Base-by-base conservation (phyloP, 768 basidiomycete species). In the Termitomyces sp. region DNA sequence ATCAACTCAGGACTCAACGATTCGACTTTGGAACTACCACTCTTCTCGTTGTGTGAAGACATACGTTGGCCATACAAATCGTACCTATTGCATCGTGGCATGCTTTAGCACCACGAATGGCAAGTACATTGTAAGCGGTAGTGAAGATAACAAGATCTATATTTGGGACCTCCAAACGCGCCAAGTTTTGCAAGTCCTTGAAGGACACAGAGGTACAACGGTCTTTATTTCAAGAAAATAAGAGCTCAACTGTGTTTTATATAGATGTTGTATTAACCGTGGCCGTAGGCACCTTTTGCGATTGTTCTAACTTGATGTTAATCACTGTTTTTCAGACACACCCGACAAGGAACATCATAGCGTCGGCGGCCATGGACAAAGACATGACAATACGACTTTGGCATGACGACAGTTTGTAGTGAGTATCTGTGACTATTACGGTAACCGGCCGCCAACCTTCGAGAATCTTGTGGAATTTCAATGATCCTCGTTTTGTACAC, bases 1-100 rank as follows among this genome's bases (percentile, higher is more conserved):
- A 5, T 88, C 93, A 1, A 97, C 97, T 3, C 90, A 98, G 69
- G 95, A 98, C 70, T 96, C 93, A 6, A 94, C 92, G 0, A 87
- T 98, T 60, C 86, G 96, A 1, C 75, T 99, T 16, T 98, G 97
- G 95, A 91, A 96, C 70, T 94, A 89, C 69, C 92, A 94, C 60
- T 88, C 85, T 8, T 91, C 93, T 4, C 87, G 88, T 60, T 93
- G 93, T 64, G 86, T 96, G 26, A 98, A 98, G 75, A 96, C 95
- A 3, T 95, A 95, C 68, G 85, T 80, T 0, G 93, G 95, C 0
- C 95, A 96, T 69, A 78, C 78, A 4, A 96, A 95, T 71, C 84
- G 91, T 50, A 92, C 91, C 35, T 96, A 88, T 64, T 94, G 90
- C 65, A 77, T 94, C 59, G 81, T 83, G 60, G 75, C 89, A 5